phyloP scores from a whole-genome alignment of 2,329 filamentous ascomycete genomes.

The Ophiostoma himal-ulmi region DNA sequence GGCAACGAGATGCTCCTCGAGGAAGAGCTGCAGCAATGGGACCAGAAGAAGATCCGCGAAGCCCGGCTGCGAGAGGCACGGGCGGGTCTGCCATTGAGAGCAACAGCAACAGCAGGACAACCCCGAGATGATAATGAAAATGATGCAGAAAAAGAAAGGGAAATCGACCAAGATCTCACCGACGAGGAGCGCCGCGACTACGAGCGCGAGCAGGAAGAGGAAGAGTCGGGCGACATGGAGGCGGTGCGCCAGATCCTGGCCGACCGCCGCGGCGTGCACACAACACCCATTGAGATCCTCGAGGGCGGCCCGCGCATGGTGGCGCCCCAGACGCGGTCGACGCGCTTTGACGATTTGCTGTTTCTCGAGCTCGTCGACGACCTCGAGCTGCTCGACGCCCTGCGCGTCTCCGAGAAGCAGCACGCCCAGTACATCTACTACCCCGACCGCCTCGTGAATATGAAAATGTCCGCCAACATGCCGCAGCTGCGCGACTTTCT shows the following conservation, averaged over 20 bases:
- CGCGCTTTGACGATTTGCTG: conserved; percentile 55
- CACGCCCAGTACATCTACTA: conserved; percentile 76
- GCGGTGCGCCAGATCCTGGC: conserved; percentile 11
- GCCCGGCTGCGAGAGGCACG: background rate
- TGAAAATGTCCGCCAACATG: conserved; percentile 32
- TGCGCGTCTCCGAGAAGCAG: conserved; percentile 46
- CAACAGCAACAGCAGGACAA: too few species aligned
- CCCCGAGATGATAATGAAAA: background rate
- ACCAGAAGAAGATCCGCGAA: conserved; percentile 2
- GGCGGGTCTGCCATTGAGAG: background rate
- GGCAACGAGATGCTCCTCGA: background rate
- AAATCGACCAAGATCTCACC: background rate
- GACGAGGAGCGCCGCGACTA: background rate
- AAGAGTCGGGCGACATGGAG: conserved; percentile 11
- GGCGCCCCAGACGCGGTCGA: conserved; percentile 43
- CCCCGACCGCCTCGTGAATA: conserved; percentile 67
- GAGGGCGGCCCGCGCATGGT: conserved; percentile 80
- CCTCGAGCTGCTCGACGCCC: conserved; percentile 37
- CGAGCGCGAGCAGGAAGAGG: background rate
- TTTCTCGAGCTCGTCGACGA: conserved; percentile 61
- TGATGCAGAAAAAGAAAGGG: conserved; percentile 25
- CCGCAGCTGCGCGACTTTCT: conserved; percentile 10
- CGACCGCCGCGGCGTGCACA: conserved; percentile 8
- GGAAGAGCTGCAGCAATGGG: conserved; percentile 11
- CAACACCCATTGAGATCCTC: conserved; percentile 45